Percentiles rank a stretch among this genome's conserved stretches.
These are phyloP conservation scores for Boletus semigastroideus DNA, from an alignment of 1,284 basidiomycete genomes.

Conservation along the genomic window DNA sequence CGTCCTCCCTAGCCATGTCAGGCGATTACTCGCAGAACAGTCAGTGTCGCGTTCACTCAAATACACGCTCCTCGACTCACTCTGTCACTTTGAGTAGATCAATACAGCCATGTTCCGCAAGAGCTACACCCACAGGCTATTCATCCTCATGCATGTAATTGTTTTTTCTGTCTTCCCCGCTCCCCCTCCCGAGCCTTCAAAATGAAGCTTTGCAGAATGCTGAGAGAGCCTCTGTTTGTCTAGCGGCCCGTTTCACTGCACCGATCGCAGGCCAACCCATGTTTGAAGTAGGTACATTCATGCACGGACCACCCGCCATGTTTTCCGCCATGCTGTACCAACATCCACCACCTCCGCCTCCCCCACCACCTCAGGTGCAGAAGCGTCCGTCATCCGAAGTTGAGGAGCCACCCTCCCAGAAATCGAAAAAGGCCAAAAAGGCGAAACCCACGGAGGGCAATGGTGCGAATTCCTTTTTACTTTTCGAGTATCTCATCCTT, in stretches of 20 bases:
- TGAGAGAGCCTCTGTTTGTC: conserved; percentile 55
- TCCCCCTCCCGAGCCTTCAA: conserved; percentile 22
- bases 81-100: conserved; percentile 21
- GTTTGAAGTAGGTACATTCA: conserved; percentile 34
- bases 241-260: conserved; percentile 49
- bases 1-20: conserved; percentile 27
- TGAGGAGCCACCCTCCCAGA: conserved; percentile 34
- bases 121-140: conserved; percentile 34
- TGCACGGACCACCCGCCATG: conserved; percentile 32
- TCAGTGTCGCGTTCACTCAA: conserved; percentile 22
- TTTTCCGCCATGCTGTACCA: conserved; percentile 33
- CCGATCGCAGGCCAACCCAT: conserved; percentile 36
- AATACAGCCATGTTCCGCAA: conserved; percentile 29
- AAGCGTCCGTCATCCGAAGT: conserved; percentile 41
- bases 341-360: conserved; percentile 27
- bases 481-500: conserved; percentile 12
- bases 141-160: conserved; percentile 35
- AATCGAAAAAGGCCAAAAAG: conserved; percentile 44
- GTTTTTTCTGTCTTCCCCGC: conserved; percentile 14
- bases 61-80: conserved; percentile 15
- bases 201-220: conserved; percentile 46
- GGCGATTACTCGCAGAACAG: conserved; percentile 33
- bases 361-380: conserved; percentile 31
- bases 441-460: conserved; percentile 35
- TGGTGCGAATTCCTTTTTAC: conserved; percentile 26